phyloP scores from a whole-genome alignment of 495 filamentous ascomycete species.

The Aspergillus biplanus region DNA sequence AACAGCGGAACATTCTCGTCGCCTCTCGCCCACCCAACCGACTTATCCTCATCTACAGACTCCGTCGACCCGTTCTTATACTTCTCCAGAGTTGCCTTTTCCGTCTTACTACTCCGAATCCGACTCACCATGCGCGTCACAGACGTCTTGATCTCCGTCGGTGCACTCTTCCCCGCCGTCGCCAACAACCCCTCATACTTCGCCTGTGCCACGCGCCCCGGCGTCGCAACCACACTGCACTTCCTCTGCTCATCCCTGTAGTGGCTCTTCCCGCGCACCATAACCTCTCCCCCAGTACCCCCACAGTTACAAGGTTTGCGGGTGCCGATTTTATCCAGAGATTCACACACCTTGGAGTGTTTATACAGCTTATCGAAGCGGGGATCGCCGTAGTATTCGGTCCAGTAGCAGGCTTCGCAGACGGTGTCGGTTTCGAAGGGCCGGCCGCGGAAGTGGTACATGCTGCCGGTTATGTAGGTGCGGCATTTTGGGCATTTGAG shows the following conservation, averaged over 20 bases:
- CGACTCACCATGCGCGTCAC: conserved; percentile 1
- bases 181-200: conserved; percentile 27
- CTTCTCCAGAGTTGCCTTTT: background rate
- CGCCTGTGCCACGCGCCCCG: conserved; percentile 22
- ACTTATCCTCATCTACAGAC: background rate
- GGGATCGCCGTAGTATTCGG: background rate
- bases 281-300: background rate
- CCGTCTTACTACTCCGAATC: conserved; percentile 18
- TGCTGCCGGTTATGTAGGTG: background rate
- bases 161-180: background rate
- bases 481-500: conserved; percentile 1
- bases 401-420: conserved; percentile 4
- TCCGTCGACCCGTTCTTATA: background rate
- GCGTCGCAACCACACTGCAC: background rate
- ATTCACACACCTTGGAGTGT: background rate
- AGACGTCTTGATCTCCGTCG: background rate
- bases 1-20: conserved; percentile 38
- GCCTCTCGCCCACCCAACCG: background rate
- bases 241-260: background rate
- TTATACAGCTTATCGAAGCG: background rate
- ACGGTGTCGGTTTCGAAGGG: conserved; percentile 3
- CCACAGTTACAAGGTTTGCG: background rate
- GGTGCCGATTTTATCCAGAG: background rate
- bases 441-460: background rate
- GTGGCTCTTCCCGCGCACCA: background rate